Conservation (phyloP, 1,284 basidiomycete genomes). For the Ceratorhiza oryzae-sativae region DNA sequence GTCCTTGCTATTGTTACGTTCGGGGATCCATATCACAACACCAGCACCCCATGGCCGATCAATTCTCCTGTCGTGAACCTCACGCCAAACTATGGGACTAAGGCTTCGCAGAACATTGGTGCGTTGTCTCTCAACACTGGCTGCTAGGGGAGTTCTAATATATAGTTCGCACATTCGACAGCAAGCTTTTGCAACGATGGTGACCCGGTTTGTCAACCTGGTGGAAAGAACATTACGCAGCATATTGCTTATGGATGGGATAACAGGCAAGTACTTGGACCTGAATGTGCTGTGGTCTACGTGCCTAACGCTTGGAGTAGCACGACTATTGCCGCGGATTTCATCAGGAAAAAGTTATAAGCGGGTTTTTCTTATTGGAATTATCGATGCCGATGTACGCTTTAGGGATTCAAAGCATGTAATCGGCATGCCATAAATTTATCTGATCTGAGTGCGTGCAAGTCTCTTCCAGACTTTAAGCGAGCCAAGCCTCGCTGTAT, state of each 20-base stretch:
- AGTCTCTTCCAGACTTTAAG: too few species aligned
- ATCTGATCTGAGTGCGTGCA: too few species aligned
- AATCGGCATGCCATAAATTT: too few species aligned
- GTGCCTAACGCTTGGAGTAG: neutral
- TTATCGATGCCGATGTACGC: too few species aligned
- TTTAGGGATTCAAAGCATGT: too few species aligned
- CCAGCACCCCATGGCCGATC: constrained; percentile 6
- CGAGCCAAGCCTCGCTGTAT: too few species aligned
- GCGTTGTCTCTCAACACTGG: too few species aligned
- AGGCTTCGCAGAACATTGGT: too few species aligned
- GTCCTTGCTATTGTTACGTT: neutral
- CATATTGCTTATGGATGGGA: constrained; percentile 14
- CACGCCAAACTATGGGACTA: neutral
- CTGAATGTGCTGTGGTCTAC: neutral
- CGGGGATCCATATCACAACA: constrained; percentile 7
- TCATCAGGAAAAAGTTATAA: neutral
- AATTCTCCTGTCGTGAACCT: constrained; percentile 7
- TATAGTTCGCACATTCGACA: neutral
- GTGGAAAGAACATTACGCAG: neutral
- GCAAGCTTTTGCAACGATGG: constrained; percentile 34
- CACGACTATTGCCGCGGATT: constrained; percentile 1
- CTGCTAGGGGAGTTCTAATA: too few species aligned
- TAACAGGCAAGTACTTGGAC: constrained; percentile 1
- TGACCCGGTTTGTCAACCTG: neutral
- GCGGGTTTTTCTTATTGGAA: too few species aligned